Conservation (phyloP, 306 rosid genomes). For the Corylus avellana region DNA sequence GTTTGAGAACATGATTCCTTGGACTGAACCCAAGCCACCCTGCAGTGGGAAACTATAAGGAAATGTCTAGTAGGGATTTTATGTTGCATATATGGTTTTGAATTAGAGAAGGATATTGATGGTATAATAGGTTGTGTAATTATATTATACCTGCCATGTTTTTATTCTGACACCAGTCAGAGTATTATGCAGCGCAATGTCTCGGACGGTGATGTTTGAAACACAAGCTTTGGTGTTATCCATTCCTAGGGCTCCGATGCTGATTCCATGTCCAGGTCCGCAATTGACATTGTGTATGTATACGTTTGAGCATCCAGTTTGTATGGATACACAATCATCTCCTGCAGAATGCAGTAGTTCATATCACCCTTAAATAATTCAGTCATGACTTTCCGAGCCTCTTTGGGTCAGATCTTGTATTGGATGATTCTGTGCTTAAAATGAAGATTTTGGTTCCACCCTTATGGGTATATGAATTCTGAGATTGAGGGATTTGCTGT, state of each 20-base stretch:
- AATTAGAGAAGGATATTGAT: not conserved
- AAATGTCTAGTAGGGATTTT: not conserved
- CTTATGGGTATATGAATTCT: too few species aligned
- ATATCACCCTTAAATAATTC: not conserved
- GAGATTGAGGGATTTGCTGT: too few species aligned
- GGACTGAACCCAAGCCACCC: slow-evolving; percentile 88
- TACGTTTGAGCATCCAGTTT: slow-evolving; percentile 68
- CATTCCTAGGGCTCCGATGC: slow-evolving; percentile 74
- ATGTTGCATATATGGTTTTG: not conserved
- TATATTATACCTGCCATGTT: slow-evolving; percentile 73
- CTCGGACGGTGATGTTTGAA: slow-evolving; percentile 71
- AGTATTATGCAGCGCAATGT: slow-evolving; percentile 52
- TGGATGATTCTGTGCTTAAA: not conserved
- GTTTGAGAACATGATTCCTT: slow-evolving; percentile 66
- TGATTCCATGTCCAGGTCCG: slow-evolving; percentile 76
- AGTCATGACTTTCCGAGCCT: not conserved
- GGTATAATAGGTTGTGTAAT: not conserved
- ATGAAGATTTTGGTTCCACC: not conserved
- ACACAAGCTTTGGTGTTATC: slow-evolving; percentile 76
- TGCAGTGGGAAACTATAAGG: slow-evolving; percentile 18
- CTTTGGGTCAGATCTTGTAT: not conserved
- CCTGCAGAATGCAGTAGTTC: slow-evolving; percentile 39
- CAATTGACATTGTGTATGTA: slow-evolving; percentile 63
- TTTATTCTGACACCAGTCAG: slow-evolving; percentile 77
- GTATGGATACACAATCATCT: slow-evolving; percentile 75